phyloP scores from a whole-genome alignment of 331 rosid genomes.

The Stylosanthes scabra region DNA sequence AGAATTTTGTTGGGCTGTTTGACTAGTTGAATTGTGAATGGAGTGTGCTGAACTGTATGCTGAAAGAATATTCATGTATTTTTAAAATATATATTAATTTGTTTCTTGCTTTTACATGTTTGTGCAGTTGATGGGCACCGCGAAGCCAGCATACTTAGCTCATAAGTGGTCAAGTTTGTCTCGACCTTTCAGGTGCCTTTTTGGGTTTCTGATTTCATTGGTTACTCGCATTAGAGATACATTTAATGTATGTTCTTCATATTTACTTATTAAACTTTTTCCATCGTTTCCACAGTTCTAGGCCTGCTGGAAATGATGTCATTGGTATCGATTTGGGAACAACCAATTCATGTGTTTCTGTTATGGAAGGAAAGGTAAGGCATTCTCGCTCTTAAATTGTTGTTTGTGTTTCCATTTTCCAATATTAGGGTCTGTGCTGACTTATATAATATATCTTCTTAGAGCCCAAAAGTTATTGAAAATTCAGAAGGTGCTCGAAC shows the following conservation, averaged over 20 bases:
- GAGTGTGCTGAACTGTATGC: not conserved
- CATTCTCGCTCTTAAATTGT: not conserved
- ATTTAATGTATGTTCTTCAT: not conserved
- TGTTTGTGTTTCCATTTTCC: not conserved
- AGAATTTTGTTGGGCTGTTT: not conserved
- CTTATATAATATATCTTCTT: not conserved
- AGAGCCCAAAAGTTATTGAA: conserved; percentile 95
- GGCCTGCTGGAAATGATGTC: conserved; percentile 80
- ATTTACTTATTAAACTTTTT: conserved; percentile 3
- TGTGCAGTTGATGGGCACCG: conserved; percentile 57
- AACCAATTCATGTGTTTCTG: conserved; percentile 90
- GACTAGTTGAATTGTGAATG: not conserved
- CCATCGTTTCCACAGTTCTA: conserved; percentile 46
- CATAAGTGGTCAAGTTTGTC: conserved; percentile 65
- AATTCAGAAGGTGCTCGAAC: conserved; percentile 95
- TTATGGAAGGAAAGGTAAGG: conserved; percentile 88
- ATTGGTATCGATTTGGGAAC: conserved; percentile 95
- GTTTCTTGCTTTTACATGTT: not conserved
- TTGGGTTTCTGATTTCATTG: not conserved
- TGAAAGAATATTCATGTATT: not conserved
- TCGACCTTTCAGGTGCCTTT: conserved; percentile 80
- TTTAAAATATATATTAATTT: too few relatives aligned
- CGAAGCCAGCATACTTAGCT: conserved; percentile 54
- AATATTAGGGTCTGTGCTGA: not conserved
- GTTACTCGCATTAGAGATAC: not conserved